These are phyloP conservation scores for Pythium volutum DNA, from an alignment of 352 stramenopile genomes.

Conservation along the genomic window DNA sequence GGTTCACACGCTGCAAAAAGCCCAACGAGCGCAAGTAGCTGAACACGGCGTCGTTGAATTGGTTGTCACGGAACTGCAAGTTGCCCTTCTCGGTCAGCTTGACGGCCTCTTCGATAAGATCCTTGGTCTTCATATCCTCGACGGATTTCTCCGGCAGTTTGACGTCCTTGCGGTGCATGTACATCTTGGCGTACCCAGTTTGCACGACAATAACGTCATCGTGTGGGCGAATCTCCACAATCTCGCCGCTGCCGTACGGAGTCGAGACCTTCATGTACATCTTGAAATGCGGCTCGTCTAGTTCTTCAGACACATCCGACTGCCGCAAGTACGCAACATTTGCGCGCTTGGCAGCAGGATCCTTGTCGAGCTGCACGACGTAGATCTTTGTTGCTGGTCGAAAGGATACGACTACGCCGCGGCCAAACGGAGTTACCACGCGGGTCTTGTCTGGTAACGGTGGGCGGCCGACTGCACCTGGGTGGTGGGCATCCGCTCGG, in stretches of 20 bases:
- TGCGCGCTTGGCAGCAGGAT: constrained; percentile 50
- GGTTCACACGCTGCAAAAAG: constrained; percentile 74
- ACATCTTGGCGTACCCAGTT: constrained; percentile 63
- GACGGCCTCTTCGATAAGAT: constrained; percentile 65
- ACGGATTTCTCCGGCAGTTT: constrained; percentile 60
- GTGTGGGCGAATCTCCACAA: constrained; percentile 63
- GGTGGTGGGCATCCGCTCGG: constrained; percentile 53
- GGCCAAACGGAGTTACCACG: constrained; percentile 71
- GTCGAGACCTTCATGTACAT: constrained; percentile 82
- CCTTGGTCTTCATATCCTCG: constrained; percentile 75
- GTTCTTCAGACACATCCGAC: constrained; percentile 63
- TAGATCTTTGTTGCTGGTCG: constrained; percentile 76
- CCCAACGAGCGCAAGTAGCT: constrained; percentile 69
- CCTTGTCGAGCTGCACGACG: constrained; percentile 70
- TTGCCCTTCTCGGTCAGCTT: constrained; percentile 69
- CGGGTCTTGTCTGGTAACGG: constrained; percentile 74
- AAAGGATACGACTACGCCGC: constrained; percentile 68
- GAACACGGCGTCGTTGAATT: constrained; percentile 65
- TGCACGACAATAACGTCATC: constrained; percentile 72
- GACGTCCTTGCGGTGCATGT: constrained; percentile 80
- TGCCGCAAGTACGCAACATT: constrained; percentile 71
- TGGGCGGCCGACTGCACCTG: constrained; percentile 53
- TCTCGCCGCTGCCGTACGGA: constrained; percentile 59
- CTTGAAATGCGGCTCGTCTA: constrained; percentile 54
- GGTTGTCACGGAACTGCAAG: constrained; percentile 55